Conservation (phyloP, 495 filamentous ascomycete genomes). For the Podospora pseudopauciseta region DNA sequence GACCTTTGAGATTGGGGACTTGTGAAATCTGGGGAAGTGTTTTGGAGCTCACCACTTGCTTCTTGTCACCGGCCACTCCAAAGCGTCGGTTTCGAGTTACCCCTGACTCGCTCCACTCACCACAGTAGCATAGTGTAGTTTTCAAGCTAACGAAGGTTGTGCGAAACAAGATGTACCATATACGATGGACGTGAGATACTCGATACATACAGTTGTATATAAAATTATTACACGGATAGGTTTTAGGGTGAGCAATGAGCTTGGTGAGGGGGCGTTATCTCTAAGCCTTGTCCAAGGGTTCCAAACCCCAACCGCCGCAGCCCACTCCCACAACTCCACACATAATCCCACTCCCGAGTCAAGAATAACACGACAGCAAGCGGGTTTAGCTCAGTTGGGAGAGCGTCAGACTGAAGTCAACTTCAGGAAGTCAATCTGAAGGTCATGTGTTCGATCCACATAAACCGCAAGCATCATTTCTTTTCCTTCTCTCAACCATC, state of each 20-base stretch:
- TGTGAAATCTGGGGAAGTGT: neutral
- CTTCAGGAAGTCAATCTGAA: conserved; percentile 19
- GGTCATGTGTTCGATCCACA: conserved; percentile 25
- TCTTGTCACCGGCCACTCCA: neutral
- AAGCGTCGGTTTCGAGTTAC: neutral
- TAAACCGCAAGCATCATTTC: conserved; percentile 17
- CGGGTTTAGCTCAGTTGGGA: conserved; percentile 27
- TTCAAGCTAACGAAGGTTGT: neutral
- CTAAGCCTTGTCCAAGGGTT: neutral
- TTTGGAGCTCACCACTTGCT: neutral
- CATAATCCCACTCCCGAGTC: neutral
- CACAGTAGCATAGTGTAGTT: neutral
- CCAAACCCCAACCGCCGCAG: neutral
- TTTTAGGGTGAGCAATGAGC: neutral
- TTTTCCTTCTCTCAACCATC: neutral
- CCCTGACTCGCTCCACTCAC: neutral
- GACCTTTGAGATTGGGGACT: neutral
- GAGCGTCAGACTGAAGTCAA: conserved; percentile 23
- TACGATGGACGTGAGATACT: too few species aligned
- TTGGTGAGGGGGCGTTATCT: neutral
- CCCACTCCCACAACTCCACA: conserved; percentile 1
- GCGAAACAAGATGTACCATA: neutral
- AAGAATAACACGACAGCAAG: neutral
- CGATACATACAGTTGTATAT: too few species aligned
- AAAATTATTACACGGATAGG: too few species aligned